phyloP scores from a whole-genome alignment of 306 rosid species.

The Begonia loranthoides region DNA sequence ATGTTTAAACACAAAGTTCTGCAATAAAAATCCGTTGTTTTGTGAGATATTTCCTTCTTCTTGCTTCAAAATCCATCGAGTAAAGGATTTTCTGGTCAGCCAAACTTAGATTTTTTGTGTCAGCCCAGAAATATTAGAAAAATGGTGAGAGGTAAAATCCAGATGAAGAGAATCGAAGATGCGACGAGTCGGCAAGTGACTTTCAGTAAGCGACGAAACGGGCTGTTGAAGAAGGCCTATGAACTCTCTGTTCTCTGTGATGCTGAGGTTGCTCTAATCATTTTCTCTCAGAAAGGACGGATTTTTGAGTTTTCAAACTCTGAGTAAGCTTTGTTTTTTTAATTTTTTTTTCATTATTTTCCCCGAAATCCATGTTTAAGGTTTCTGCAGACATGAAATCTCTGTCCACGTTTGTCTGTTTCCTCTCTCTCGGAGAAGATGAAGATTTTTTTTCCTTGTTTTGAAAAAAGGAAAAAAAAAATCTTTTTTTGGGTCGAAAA shows the following conservation, averaged over 20 bases:
- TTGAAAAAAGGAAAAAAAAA: no score
- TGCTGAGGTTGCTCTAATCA: constrained; percentile 8
- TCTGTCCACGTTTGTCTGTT: no score
- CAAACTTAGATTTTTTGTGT: no score
- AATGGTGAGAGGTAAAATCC: constrained; percentile 11
- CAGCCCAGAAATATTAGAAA: not conserved
- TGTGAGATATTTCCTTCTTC: not conserved
- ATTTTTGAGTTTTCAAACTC: constrained; percentile 14
- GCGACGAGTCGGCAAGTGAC: constrained; percentile 13
- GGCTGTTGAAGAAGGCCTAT: constrained; percentile 6
- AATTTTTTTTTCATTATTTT: not conserved
- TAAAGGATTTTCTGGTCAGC: no score
- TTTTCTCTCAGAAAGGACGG: constrained; percentile 12
- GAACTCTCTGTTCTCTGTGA: constrained; percentile 13
- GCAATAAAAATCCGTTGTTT: no score
- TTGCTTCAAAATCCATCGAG: not conserved
- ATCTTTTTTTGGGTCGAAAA: no score
- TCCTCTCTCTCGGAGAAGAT: no score
- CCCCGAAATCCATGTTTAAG: no score
- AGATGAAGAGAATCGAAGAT: constrained; percentile 12
- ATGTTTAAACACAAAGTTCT: no score
- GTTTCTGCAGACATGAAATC: no score
- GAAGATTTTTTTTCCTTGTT: no score
- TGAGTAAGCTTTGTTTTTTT: constrained; percentile 4
- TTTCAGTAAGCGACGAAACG: constrained; percentile 11